Percentiles rank a stretch among this genome's conserved stretches.
These are phyloP conservation scores for Colletotrichum simmondsii DNA, from an alignment of 2,329 filamentous ascomycete species.

Conservation along the genomic window DNA sequence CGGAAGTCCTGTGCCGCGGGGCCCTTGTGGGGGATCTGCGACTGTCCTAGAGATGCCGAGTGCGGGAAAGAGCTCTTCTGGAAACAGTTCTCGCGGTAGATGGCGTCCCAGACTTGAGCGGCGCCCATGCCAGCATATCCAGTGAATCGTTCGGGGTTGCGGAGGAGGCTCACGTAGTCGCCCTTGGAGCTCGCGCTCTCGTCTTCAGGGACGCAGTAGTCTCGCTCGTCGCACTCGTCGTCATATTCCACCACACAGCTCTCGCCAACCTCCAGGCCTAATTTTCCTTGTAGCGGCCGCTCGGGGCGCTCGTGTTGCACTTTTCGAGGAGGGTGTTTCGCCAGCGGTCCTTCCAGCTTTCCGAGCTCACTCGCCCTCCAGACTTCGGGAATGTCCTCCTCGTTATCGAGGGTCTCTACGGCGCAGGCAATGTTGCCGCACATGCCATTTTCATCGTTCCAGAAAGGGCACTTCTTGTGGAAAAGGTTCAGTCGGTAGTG, in stretches of 20 bases:
- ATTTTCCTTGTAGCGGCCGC: conserved; percentile 80
- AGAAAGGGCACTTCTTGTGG: conserved; percentile 95
- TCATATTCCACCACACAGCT: conserved; percentile 98
- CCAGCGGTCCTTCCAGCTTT: conserved; percentile 90
- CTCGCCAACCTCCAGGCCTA: conserved; percentile 90
- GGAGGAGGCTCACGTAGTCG: conserved; percentile 93
- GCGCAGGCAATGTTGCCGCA: conserved; percentile 98
- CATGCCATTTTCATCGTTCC: conserved; percentile 91
- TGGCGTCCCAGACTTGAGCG: conserved; percentile 93
- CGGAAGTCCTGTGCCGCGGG: conserved; percentile 71
- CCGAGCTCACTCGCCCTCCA: conserved; percentile 94
- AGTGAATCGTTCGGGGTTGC: conserved; percentile 95
- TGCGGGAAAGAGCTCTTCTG: conserved; percentile 72
- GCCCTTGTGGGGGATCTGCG: conserved; percentile 52
- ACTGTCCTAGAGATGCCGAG: conserved; percentile 64
- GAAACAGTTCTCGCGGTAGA: conserved; percentile 98
- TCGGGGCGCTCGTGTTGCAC: conserved; percentile 75
- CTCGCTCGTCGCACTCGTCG: conserved; percentile 94
- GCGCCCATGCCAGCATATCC: conserved; percentile 89
- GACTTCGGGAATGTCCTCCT: conserved; percentile 90
- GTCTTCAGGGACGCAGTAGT: conserved; percentile 97
- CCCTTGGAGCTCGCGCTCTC: conserved; percentile 88
- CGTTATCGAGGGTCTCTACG: conserved; percentile 93
- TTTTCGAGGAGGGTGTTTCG: conserved; percentile 84
- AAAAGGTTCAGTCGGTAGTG: conserved; percentile 97